Percentiles rank a stretch among this genome's conserved stretches.
phyloP scores from a whole-genome alignment of 148 eudicot species.

The Persicaria tinctoria region DNA sequence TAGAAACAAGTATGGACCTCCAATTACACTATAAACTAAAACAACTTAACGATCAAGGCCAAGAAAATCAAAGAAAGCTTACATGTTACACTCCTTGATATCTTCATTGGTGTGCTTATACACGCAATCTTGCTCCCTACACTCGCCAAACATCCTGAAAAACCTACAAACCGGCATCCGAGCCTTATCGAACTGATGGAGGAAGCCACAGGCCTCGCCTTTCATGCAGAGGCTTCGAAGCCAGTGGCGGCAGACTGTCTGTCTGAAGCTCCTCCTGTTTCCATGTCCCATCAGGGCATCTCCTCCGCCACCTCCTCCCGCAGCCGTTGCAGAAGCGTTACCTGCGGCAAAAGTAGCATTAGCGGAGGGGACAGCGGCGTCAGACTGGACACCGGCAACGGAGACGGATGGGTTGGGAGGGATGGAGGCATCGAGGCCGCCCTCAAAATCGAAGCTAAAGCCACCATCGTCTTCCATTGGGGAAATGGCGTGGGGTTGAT shows the following conservation, averaged over 20 bases:
- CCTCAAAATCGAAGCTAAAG: slow-evolving; percentile 90
- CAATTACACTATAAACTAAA: neutral
- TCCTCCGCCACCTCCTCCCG: slow-evolving; percentile 14
- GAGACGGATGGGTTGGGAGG: slow-evolving; percentile 68
- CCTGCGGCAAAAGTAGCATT: slow-evolving; percentile 17
- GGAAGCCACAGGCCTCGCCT: slow-evolving; percentile 93
- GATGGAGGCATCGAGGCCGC: slow-evolving; percentile 57
- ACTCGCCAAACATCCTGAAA: slow-evolving; percentile 78
- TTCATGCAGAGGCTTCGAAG: slow-evolving; percentile 92
- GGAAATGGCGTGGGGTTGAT: neutral
- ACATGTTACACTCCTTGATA: slow-evolving; percentile 98
- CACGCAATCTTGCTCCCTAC: slow-evolving; percentile 94
- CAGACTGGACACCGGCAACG: slow-evolving; percentile 16
- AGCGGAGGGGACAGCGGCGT: slow-evolving; percentile 20
- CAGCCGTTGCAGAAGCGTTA: slow-evolving; percentile 10
- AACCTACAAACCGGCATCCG: slow-evolving; percentile 94
- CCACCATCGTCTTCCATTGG: slow-evolving; percentile 89
- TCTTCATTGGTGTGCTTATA: slow-evolving; percentile 95
- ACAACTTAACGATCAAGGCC: too few relatives aligned
- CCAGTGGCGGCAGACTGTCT: slow-evolving; percentile 99
- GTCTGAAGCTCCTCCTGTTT: slow-evolving; percentile 69
- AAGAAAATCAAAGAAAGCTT: slow-evolving; percentile 15
- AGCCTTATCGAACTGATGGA: slow-evolving; percentile 91
- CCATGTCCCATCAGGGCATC: slow-evolving; percentile 15
- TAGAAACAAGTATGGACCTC: too few relatives aligned